Evolutionary conservation across 805 yeast genomes (phyloP).

Genomic region (Suhomyces tanzawaensis): DNA sequence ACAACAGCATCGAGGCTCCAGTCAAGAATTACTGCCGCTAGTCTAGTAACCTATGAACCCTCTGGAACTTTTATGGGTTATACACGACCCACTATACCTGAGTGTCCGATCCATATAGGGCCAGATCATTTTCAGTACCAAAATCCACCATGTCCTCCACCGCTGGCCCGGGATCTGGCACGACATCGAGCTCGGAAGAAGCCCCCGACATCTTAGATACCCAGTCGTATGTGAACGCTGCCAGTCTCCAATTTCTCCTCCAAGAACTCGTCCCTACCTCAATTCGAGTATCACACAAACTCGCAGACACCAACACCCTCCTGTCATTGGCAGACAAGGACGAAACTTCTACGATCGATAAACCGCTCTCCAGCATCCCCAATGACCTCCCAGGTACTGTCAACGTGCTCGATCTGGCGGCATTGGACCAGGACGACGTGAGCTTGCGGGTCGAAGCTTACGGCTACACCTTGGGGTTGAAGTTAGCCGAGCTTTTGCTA

Average conservation of each 20-base stretch:
- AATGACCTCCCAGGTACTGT: slow-evolving; percentile 44
- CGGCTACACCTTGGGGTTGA: slow-evolving; percentile 70
- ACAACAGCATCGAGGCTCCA: no score
- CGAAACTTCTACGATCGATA: slow-evolving; percentile 23
- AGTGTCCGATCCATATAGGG: no score
- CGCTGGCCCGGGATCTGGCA: no score
- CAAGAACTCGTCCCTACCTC: slow-evolving; percentile 78
- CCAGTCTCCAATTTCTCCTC: slow-evolving; percentile 60
- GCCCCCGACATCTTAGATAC: slow-evolving; percentile 17
- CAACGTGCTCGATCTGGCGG: slow-evolving; percentile 33
- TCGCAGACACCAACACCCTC: slow-evolving; percentile 25
- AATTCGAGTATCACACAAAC: slow-evolving; percentile 55
- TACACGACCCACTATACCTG: no score
- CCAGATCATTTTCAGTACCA: no score
- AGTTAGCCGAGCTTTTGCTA: slow-evolving; percentile 48
- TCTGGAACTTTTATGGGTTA: no score
- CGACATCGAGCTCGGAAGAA: no score
- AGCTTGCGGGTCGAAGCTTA: slow-evolving; percentile 60
- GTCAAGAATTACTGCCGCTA: no score
- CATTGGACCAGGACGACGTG: slow-evolving; percentile 47
- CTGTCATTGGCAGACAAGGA: slow-evolving; percentile 16
- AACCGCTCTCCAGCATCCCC: slow-evolving; percentile 27
- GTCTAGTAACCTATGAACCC: no score
- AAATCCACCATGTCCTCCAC: no score
- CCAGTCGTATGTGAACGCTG: slow-evolving; percentile 47